Evolutionary conservation across 2,329 filamentous ascomycete species (phyloP).

Genomic region (Penicillium sp.): DNA sequence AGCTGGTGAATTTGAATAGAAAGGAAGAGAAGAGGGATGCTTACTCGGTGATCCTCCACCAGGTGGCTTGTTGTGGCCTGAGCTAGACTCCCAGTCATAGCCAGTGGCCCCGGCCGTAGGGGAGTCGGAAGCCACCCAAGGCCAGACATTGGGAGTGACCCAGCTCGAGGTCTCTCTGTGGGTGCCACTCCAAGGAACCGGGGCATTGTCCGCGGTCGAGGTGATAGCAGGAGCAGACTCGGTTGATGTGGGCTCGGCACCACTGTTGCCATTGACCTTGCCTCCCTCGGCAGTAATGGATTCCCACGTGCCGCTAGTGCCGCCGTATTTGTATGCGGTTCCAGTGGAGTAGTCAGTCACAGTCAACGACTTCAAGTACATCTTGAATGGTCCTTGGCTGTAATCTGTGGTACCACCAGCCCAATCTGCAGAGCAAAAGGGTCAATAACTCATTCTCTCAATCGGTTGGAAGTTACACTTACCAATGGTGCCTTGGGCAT

Average conservation of each 20-base stretch:
- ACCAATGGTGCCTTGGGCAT: conserved; percentile 76
- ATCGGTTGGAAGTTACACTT: conserved; percentile 26
- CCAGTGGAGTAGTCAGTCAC: conserved; percentile 94
- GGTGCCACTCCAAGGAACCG: conserved; percentile 65
- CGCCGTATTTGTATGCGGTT: conserved; percentile 77
- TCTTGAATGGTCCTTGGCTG: conserved; percentile 77
- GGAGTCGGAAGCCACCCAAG: conserved; percentile 64
- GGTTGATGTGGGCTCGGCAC: conserved; percentile 44
- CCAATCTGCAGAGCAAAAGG: conserved; percentile 59
- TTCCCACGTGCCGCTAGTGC: conserved; percentile 74
- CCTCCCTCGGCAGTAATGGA: conserved; percentile 84
- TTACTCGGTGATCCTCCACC: conserved; percentile 69
- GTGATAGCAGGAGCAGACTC: conserved; percentile 63
- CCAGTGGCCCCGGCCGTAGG: conserved; percentile 49
- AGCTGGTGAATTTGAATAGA: conserved; percentile 20
- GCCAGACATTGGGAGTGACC: conserved; percentile 64
- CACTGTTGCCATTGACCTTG: conserved; percentile 65
- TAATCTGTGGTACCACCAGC: conserved; percentile 85
- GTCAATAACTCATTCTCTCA: neutral
- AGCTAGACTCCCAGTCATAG: conserved; percentile 74
- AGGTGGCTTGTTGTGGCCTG: conserved; percentile 77
- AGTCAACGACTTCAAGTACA: conserved; percentile 75
- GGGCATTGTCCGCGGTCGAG: conserved; percentile 62
- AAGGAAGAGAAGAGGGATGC: conserved; percentile 39
- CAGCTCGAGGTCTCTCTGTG: conserved; percentile 48